Evolutionary conservation across 768 basidiomycete species (phyloP), one percentile per base, ranked within the genome.

Genomic region (Mycena alexandri): DNA sequence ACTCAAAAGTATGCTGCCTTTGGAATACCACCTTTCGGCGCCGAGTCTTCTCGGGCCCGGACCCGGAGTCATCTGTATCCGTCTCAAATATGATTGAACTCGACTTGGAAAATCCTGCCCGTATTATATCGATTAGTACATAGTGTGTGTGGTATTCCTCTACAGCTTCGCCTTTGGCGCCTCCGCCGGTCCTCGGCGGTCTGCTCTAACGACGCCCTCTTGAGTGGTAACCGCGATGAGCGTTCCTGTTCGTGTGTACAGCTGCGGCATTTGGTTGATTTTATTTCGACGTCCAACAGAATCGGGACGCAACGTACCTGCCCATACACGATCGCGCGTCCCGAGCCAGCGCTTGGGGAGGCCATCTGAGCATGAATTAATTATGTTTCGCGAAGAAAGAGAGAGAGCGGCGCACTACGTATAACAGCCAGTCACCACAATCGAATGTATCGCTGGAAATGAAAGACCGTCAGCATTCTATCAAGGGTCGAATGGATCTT

Each of bases 381-480:
- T 46, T 41, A 24, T 25, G 43, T 46, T 58, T 42, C 25, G 24
- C n/a, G 19, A 53, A 43, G 25, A 43, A 53, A 52, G 54, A 21
- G 60, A 59, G 46, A 52, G 66, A 38, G 48, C 67, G n/a, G 78
- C 89, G 66, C 71, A 93, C 93, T 58, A 90, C 89, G 71, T 93
- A 92, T 60, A 95, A 84, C 36, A 95, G 70, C 88, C 93, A 95
- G 65, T 94, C 90, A 29, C 89, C 90, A 73, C 91, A 93, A 74
- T 93, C 83, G 72, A 95, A 93, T 52, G 85, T 78, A 72, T 94
- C 84, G 70, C 93, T 94, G 70, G 36, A 52, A 67, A 29, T 14
- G 13, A 59, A 50, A 75, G 33, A 19, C n/a, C n/a, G 12, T 47
- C 5, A 58, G 54, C 36, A 13, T 43, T 17, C 21, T 6, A n/a